Evolutionary conservation across 805 yeast species (phyloP).

Genomic region (Teunomyces funiuensis): DNA sequence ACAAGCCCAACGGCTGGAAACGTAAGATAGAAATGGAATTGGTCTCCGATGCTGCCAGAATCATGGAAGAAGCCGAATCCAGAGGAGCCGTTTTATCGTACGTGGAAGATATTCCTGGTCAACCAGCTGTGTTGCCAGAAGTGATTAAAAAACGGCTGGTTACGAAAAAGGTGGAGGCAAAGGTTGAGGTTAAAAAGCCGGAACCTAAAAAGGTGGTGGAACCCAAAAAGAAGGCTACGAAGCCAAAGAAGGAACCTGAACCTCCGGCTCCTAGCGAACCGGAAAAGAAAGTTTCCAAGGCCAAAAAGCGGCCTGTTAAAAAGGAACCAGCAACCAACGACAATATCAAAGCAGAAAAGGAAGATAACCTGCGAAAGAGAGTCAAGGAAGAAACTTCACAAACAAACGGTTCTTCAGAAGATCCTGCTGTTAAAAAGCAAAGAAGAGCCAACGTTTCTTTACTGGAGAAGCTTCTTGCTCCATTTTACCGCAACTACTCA

Average conservation of each 20-base stretch:
- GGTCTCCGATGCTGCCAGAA: slow-evolving; percentile 57
- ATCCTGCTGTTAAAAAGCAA: slow-evolving; percentile 5
- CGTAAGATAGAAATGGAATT: slow-evolving; percentile 66
- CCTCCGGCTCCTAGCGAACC: not conserved
- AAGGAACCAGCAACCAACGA: slow-evolving; percentile 9
- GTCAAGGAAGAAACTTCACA: slow-evolving; percentile 4
- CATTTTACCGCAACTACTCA: slow-evolving; percentile 22
- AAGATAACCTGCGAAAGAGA: slow-evolving; percentile 9
- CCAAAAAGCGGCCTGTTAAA: slow-evolving; percentile 8
- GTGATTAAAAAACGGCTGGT: not conserved
- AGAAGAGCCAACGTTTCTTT: slow-evolving; percentile 10
- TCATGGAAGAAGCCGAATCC: slow-evolving; percentile 48
- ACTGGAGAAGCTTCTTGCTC: slow-evolving; percentile 15
- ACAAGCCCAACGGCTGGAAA: slow-evolving; percentile 53
- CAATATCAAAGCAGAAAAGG: slow-evolving; percentile 9
- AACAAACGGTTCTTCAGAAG: slow-evolving; percentile 1
- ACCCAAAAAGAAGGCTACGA: slow-evolving; percentile 5
- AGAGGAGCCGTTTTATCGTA: slow-evolving; percentile 20
- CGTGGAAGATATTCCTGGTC: slow-evolving; percentile 11
- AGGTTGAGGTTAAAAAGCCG: slow-evolving; percentile 2
- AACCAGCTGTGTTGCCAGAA: not conserved
- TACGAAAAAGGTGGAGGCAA: slow-evolving; percentile 6
- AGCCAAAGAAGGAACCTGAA: slow-evolving; percentile 7
- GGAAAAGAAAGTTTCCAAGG: not conserved
- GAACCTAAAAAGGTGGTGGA: slow-evolving; percentile 6